phyloP scores from a whole-genome alignment of 768 basidiomycete species.

The Pisolithus tinctorius region DNA sequence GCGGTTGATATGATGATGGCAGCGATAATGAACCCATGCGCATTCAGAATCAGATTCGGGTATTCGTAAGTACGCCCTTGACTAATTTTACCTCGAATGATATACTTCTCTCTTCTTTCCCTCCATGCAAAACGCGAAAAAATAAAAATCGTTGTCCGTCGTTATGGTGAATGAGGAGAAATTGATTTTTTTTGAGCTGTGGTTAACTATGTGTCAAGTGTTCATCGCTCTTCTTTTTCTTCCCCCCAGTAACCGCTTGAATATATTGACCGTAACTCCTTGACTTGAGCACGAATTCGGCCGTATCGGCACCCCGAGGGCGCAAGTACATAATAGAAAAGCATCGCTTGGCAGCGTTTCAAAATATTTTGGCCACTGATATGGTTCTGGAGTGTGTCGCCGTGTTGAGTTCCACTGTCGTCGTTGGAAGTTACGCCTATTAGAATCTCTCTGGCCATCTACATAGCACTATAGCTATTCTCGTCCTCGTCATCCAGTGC shows the following conservation, averaged over 20 bases:
- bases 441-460: no score
- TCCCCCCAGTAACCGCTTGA: background rate
- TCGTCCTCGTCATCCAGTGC: no score
- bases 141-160: background rate
- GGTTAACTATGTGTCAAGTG: slow-evolving; percentile 18
- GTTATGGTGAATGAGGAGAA: background rate
- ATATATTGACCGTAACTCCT: slow-evolving; percentile 10
- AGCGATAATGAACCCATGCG: slow-evolving; percentile 1
- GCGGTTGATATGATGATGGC: slow-evolving; percentile 4
- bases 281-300: background rate
- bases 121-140: slow-evolving; percentile 10
- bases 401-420: no score
- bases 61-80: slow-evolving; percentile 53
- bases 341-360: no score
- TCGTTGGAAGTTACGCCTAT: no score
- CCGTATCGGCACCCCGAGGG: no score
- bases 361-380: no score
- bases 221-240: slow-evolving; percentile 5
- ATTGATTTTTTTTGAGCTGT: background rate
- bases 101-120: slow-evolving; percentile 12
- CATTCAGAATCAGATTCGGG: background rate
- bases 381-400: no score
- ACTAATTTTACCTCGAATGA: slow-evolving; percentile 39
- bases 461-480: no score
- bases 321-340: no score